Conservation (phyloP, 208 protist species). For the Leishmania tarentolae region DNA sequence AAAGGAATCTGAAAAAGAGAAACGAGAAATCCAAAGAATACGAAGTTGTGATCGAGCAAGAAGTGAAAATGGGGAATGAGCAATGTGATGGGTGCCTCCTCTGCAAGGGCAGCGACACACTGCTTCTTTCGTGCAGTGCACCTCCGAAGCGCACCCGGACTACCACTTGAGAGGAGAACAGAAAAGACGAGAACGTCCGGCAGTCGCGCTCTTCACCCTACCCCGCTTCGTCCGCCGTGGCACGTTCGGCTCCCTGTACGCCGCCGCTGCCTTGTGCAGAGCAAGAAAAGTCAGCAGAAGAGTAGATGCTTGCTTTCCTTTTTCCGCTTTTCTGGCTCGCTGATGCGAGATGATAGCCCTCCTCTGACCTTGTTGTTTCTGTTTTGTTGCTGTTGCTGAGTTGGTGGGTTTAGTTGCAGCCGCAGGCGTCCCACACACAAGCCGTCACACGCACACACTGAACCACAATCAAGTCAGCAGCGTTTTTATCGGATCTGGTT, state of each 20-base stretch:
- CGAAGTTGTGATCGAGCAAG: not conserved
- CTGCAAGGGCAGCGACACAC: not conserved
- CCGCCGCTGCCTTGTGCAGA: not conserved
- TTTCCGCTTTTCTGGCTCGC: not conserved
- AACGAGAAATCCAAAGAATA: constrained; percentile 5
- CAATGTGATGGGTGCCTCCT: not conserved
- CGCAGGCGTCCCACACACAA: not conserved
- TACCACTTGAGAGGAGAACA: not conserved
- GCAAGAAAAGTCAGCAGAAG: not conserved
- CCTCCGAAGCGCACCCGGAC: not conserved
- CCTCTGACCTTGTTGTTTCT: not conserved
- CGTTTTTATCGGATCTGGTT: not conserved
- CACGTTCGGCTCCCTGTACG: not conserved
- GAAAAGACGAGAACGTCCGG: not conserved
- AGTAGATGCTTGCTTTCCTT: not conserved
- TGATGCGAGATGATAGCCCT: not conserved
- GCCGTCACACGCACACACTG: not conserved
- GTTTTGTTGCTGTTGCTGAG: not conserved
- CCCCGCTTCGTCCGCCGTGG: not conserved
- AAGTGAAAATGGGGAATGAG: not conserved
- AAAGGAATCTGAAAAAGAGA: not conserved
- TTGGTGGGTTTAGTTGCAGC: not conserved
- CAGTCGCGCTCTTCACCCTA: not conserved
- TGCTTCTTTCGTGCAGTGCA: not conserved
- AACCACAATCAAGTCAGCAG: not conserved